A percentile compares a stretch with the other conserved stretches of the same genome.
Conservation (phyloP, 2,329 filamentous ascomycete genomes). For the Aschersonia sp. region DNA sequence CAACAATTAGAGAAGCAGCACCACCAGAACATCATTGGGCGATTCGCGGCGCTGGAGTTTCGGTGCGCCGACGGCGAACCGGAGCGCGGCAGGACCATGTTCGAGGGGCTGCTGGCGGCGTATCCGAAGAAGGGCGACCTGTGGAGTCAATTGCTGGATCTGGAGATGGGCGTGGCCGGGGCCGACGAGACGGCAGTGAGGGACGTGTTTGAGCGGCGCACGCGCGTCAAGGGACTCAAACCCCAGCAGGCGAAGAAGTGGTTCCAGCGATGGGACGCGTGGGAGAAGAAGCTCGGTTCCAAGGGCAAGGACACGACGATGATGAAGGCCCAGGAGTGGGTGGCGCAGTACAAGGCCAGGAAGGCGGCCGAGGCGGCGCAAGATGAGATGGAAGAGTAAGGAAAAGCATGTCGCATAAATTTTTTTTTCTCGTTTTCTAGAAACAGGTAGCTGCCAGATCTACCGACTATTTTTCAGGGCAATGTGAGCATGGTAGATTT, state of each 20-base stretch:
- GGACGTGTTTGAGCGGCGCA: slow-evolving; percentile 70
- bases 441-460: too few relatives aligned
- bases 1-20: slow-evolving; percentile 62
- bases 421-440: not conserved
- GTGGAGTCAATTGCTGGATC: slow-evolving; percentile 82
- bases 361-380: slow-evolving; percentile 20
- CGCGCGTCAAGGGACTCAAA: slow-evolving; percentile 57
- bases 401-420: not conserved
- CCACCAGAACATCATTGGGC: slow-evolving; percentile 57
- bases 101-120: slow-evolving; percentile 70
- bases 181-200: slow-evolving; percentile 45
- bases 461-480: too few relatives aligned
- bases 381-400: slow-evolving; percentile 12
- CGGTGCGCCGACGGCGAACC: slow-evolving; percentile 66
- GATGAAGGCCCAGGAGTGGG: slow-evolving; percentile 57
- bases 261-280: slow-evolving; percentile 85
- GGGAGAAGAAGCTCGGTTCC: slow-evolving; percentile 61
- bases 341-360: slow-evolving; percentile 33
- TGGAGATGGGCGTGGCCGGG: slow-evolving; percentile 53
- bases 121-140: slow-evolving; percentile 85
- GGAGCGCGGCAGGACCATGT: slow-evolving; percentile 87
- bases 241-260: slow-evolving; percentile 70
- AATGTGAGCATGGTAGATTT: too few relatives aligned
- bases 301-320: slow-evolving; percentile 56
- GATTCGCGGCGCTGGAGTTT: slow-evolving; percentile 89